Base-by-base conservation (phyloP, 2,329 filamentous ascomycete species). In the Aspergillus melleus region DNA sequence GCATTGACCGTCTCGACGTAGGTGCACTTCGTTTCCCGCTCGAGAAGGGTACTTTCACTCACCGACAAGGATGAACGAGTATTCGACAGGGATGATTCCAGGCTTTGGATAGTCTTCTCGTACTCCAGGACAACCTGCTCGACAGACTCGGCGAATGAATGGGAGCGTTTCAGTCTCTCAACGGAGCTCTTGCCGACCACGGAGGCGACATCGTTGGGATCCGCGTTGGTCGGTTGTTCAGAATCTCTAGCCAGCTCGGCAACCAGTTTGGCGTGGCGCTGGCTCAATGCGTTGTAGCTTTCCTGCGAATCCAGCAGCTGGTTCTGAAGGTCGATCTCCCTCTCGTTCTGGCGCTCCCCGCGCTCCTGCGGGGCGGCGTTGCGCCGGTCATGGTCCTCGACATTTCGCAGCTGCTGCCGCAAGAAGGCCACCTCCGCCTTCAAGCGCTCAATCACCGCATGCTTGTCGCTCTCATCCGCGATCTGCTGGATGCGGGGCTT, bases 101-200 rank as follows among this genome's bases (percentile, higher is more conserved):
- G 84, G 55, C 87, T 90, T 74, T 98, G 93, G 53, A 99, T 99
- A 0, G 96, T 99, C 83, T 96, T 98, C 75, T 99, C 96, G 73
- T 99, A 99, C 77, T 99, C 95, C 52, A 98, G 81, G 3, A 99
- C 92, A 22, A 99, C 92, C 71, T 96, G 91, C 71, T 99, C 95
- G 20, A 99, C 94, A 29, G 94, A 94, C 73, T 96, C 90, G 1
- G 94, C 93, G 72, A 99, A 98, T 0, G 91, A 96, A 73, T 96
- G 96, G 19, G 96, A 99, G 46, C 95, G 88, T 73, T 97, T 96
- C 64, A 98, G 80, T 55, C 95, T 86, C 73, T 97, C 93, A 24
- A 92, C 89, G 0, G 92, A 91, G 72, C 94, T 92, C 57, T 88
- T 91, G 16, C 88, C 80, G 12, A 86, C 84, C 55, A 88, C 84